Evolutionary conservation across 441 rosid genomes (phyloP).

Genomic region (Metrosideros polymorpha): DNA sequence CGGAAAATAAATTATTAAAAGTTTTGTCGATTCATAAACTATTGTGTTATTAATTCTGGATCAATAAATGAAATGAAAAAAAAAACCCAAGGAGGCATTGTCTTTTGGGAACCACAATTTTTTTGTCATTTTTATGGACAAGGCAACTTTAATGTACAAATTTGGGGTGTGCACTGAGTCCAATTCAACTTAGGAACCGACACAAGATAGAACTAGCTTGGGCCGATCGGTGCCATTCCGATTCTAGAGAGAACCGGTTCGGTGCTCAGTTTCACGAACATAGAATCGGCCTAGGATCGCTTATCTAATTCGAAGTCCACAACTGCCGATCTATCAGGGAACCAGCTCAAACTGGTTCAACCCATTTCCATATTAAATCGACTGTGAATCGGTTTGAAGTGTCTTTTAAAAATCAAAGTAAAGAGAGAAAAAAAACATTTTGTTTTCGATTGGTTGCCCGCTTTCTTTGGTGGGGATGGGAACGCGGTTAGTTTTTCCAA

Average conservation of each 20-base stretch:
- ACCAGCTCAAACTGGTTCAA: not conserved
- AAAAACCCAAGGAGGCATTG: not conserved
- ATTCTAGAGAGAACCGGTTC: not conserved
- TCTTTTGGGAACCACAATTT: not conserved
- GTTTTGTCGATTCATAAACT: not conserved
- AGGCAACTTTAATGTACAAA: not conserved
- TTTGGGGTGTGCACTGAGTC: too few relatives aligned
- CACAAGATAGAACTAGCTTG: not conserved
- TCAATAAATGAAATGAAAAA: not conserved
- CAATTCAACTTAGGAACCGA: not conserved
- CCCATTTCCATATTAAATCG: not conserved
- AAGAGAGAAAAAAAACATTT: not conserved
- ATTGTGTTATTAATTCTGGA: not conserved
- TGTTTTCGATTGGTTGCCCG: not conserved
- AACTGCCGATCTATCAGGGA: not conserved
- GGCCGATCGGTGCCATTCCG: not conserved
- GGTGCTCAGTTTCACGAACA: accelerated
- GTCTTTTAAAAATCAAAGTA: not conserved
- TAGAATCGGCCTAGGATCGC: not conserved
- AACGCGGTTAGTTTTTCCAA: not conserved
- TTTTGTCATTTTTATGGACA: not conserved
- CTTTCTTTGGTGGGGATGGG: not conserved
- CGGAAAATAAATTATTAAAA: not conserved
- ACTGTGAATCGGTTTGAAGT: not conserved
- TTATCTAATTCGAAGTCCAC: not conserved